These are phyloP conservation scores for Chaetothyriales sp. DNA, from an alignment of 2,329 filamentous ascomycete genomes.

Conservation along the genomic window DNA sequence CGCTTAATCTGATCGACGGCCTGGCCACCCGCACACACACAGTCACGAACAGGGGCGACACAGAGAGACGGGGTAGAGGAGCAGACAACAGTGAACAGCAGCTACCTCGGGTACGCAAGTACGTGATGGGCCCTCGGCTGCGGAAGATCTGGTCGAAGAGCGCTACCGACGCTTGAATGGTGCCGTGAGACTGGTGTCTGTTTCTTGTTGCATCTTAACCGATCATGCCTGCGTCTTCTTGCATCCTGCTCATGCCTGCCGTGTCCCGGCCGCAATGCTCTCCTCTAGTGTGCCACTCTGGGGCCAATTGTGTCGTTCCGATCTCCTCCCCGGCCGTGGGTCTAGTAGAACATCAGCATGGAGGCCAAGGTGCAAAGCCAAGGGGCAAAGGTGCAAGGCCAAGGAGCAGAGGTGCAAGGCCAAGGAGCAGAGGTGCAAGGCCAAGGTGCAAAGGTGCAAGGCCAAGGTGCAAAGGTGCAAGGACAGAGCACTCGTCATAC, in stretches of 20 bases:
- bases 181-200: not conserved
- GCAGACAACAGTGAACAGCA: not conserved
- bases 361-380: not conserved
- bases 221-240: no score
- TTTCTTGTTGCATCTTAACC: no score
- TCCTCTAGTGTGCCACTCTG: constrained; percentile 9
- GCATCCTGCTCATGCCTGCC: not conserved
- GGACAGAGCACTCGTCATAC: constrained; percentile 28
- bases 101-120: not conserved
- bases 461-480: not conserved
- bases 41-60: not conserved
- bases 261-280: not conserved
- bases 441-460: no score
- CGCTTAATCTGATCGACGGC: not conserved
- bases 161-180: not conserved
- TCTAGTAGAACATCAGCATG: constrained; percentile 1
- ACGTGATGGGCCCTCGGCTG: not conserved
- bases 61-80: not conserved
- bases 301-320: constrained; percentile 15
- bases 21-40: not conserved
- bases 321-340: constrained; percentile 11
- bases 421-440: no score
- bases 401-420: no score
- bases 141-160: not conserved
- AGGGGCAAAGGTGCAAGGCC: no score